A percentile compares a stretch with the other conserved stretches of the same genome.
phyloP scores from a whole-genome alignment of 352 stramenopile genomes.

The Phytopythium montanum region DNA sequence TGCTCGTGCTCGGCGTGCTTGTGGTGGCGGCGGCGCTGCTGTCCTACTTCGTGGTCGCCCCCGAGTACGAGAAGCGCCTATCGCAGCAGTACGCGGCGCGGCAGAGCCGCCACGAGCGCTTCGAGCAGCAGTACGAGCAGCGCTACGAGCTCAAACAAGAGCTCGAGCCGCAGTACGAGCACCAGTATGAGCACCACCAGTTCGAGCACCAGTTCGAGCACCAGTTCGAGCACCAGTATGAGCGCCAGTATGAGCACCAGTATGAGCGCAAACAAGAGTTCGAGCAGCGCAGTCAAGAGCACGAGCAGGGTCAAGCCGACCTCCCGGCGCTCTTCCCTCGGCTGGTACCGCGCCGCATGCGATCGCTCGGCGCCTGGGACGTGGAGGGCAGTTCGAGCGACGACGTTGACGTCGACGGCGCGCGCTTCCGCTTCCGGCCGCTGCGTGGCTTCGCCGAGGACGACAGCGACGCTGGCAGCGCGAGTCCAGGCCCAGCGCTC shows the following conservation, averaged over 20 bases:
- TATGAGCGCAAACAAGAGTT: too few relatives aligned
- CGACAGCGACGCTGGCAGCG: neutral
- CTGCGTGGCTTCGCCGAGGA: neutral
- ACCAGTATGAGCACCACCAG: too few relatives aligned
- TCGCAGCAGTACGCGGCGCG: constrained; percentile 42
- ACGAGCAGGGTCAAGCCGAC: too few relatives aligned
- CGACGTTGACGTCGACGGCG: constrained; percentile 11
- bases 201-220: too few relatives aligned
- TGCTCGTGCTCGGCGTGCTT: constrained; percentile 35
- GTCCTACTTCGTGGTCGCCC: constrained; percentile 79
- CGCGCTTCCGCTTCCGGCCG: too few relatives aligned
- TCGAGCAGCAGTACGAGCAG: constrained; percentile 21
- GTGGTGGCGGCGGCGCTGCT: constrained; percentile 57
- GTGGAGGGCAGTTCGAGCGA: constrained; percentile 47
- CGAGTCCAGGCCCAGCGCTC: neutral
- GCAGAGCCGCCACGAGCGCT: constrained; percentile 35
- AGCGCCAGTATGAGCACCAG: too few relatives aligned
- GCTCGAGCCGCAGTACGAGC: too few relatives aligned
- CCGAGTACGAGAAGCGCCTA: constrained; percentile 71
- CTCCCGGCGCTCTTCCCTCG: constrained; percentile 7
- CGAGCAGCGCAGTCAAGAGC: too few relatives aligned
- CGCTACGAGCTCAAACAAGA: too few relatives aligned
- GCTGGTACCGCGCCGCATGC: constrained; percentile 12
- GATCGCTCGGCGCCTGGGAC: constrained; percentile 36
- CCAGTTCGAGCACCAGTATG: constrained; percentile 21